These are phyloP conservation scores for Mollisiaceae sp. DNA, from an alignment of 2,329 filamentous ascomycete genomes.

Conservation along the genomic window DNA sequence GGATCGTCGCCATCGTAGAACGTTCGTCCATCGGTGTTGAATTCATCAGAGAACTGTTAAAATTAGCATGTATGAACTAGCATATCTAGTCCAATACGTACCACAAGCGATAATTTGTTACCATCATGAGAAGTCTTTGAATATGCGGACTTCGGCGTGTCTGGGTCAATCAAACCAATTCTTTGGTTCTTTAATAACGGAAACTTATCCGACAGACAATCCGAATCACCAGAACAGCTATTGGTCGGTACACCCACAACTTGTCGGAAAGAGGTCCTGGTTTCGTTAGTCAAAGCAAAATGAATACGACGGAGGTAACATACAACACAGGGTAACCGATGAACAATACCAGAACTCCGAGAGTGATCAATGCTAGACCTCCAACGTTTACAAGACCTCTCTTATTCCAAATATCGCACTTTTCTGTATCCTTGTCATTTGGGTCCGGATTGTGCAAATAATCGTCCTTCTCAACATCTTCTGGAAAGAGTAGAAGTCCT, in stretches of 20 bases:
- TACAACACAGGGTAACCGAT: slow-evolving; percentile 73
- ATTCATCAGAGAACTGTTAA: slow-evolving; percentile 70
- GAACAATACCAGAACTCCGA: slow-evolving; percentile 68
- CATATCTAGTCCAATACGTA: slow-evolving; percentile 21
- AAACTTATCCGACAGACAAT: slow-evolving; percentile 44
- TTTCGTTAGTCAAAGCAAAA: slow-evolving; percentile 33
- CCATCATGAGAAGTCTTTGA: slow-evolving; percentile 63
- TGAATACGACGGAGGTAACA: neutral
- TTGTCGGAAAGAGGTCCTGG: slow-evolving; percentile 61
- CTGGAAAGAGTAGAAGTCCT: slow-evolving; percentile 69
- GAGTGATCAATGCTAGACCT: slow-evolving; percentile 61
- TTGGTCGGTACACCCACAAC: slow-evolving; percentile 37
- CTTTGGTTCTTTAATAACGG: slow-evolving; percentile 65
- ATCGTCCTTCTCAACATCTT: slow-evolving; percentile 77
- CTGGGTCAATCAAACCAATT: slow-evolving; percentile 66
- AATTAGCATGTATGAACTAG: slow-evolving; percentile 13
- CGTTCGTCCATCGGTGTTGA: slow-evolving; percentile 68
- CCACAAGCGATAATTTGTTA: slow-evolving; percentile 63
- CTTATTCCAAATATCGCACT: slow-evolving; percentile 68
- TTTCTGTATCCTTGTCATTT: slow-evolving; percentile 62
- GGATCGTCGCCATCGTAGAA: slow-evolving; percentile 75
- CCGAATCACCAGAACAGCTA: slow-evolving; percentile 45
- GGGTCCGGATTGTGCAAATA: slow-evolving; percentile 74
- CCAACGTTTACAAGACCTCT: slow-evolving; percentile 69
- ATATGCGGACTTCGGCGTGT: slow-evolving; percentile 64